Percentiles rank a stretch among this genome's conserved stretches.
Conservation (phyloP, 768 basidiomycete species). For the Mycena crocata region DNA sequence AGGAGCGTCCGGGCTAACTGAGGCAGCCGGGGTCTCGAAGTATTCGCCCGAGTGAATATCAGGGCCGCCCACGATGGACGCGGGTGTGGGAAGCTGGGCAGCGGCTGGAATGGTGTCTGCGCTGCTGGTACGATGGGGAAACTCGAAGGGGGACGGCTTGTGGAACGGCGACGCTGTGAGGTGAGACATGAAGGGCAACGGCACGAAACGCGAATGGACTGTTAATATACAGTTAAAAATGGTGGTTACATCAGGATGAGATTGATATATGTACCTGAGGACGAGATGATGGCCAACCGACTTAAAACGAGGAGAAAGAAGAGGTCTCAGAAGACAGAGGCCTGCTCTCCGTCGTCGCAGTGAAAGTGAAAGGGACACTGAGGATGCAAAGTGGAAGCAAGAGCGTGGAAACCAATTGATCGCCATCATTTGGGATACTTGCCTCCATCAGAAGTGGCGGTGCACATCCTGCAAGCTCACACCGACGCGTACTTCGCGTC, state of each 20-base stretch:
- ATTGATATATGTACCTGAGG: slow-evolving; percentile 15
- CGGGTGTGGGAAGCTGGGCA: slow-evolving; percentile 28
- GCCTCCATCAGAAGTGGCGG: too few species aligned
- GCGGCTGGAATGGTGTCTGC: not conserved
- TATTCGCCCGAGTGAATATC: slow-evolving; percentile 28
- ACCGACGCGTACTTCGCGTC: not conserved
- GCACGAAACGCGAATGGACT: slow-evolving; percentile 6
- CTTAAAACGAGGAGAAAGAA: slow-evolving; percentile 16
- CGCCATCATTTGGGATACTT: too few species aligned
- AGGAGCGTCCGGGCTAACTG: slow-evolving; percentile 43
- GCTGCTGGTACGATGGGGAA: slow-evolving; percentile 44
- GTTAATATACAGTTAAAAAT: slow-evolving; percentile 2
- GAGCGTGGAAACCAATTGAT: not conserved
- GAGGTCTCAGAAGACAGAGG: slow-evolving; percentile 21
- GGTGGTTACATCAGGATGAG: slow-evolving; percentile 10
- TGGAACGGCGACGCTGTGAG: slow-evolving; percentile 56
- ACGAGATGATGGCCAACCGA: slow-evolving; percentile 3
- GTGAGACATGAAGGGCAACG: slow-evolving; percentile 51
- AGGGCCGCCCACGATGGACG: slow-evolving; percentile 22
- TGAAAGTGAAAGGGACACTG: slow-evolving; percentile 5
- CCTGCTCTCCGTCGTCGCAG: slow-evolving; percentile 29
- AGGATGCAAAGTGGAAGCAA: not conserved
- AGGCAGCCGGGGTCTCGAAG: slow-evolving; percentile 32
- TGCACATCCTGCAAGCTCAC: too few species aligned
- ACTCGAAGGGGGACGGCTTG: slow-evolving; percentile 59